Percentiles rank a stretch among this genome's conserved stretches.
Conservation (phyloP, 257 asterid genomes). For the Leptodermis oblonga region DNA sequence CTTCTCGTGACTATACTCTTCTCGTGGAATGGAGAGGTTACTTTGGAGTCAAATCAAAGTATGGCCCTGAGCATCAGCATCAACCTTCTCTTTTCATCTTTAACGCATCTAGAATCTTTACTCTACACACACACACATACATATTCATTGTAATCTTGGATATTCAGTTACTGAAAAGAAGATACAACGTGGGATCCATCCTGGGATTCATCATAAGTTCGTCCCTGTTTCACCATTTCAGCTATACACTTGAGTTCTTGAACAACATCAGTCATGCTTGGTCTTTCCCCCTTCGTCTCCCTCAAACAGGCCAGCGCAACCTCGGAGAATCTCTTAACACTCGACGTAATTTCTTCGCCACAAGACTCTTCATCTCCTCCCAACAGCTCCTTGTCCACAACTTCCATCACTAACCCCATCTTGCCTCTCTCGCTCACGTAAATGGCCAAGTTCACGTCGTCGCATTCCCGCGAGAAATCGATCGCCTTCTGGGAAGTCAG, state of each 20-base stretch:
- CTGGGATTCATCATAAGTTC: not conserved
- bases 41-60: not conserved
- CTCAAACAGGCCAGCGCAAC: conserved; percentile 35
- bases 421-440: conserved; percentile 29
- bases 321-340: conserved; percentile 22
- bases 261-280: conserved; percentile 39
- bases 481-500: conserved; percentile 39
- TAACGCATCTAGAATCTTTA: not conserved
- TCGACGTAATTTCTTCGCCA: conserved; percentile 1
- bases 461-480: conserved; percentile 28
- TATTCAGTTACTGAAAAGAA: too few relatives aligned
- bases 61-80: not conserved
- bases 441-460: conserved; percentile 31
- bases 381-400: conserved; percentile 32
- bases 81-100: not conserved
- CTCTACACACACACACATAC: too few relatives aligned
- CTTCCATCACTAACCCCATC: conserved; percentile 27
- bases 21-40: too few relatives aligned
- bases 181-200: not conserved
- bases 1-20: too few relatives aligned
- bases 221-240: conserved; percentile 20
- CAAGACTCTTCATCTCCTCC: conserved; percentile 26
- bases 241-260: conserved; percentile 29
- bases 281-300: conserved; percentile 41
- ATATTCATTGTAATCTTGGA: too few relatives aligned